Evolutionary conservation across 1,284 basidiomycete species (phyloP), one percentile per base, ranked within the genome.

Genomic region (Volvariella surrecta): DNA sequence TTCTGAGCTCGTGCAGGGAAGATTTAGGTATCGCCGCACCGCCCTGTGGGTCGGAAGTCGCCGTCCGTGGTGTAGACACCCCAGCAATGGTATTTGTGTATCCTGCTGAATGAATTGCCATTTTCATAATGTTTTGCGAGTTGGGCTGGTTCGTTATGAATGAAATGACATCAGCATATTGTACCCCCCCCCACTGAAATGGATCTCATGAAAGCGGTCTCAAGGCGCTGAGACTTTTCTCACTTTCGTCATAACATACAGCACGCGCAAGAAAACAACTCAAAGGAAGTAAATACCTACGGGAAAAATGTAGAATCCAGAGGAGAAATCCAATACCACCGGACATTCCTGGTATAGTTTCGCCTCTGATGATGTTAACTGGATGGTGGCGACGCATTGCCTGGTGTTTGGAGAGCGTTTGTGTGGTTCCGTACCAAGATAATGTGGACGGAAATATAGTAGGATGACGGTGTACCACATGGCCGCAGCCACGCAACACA

Each of bases 221-320:
- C 30, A 15, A n/a, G n/a, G n/a, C n/a, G n/a, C n/a, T n/a, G n/a
- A n/a, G n/a, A n/a, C n/a, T 31, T 31, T 31, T 9, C 15, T 15
- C 30, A 15, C 9, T 9, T 31, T 31, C 30, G 30, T 31, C n/a
- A n/a, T n/a, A n/a, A n/a, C n/a, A 15, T 9, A 31, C 30, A 31
- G 30, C 15, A 31, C 9, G 30, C 15, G 9, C 15, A 31, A 31
- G 15, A 30, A 15, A 39, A 30, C 35, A 37, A 20, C 11, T 35
- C 6, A 41, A 41, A 18, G 16, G 11, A 17, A 17, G 37, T 7
- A 18, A 40, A 19, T 15, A 60, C 77, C 55, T 54, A 89, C 88
- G 1, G 88, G 89, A 57, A 90, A 86, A 19, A 76, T 59, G 59
- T 89, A 90, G 54, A 87, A 85, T 4, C 79, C 83, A 18, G 74